Evolutionary conservation across 2,329 filamentous ascomycete genomes (phyloP).

Genomic region (Epichloe sylvatica): DNA sequence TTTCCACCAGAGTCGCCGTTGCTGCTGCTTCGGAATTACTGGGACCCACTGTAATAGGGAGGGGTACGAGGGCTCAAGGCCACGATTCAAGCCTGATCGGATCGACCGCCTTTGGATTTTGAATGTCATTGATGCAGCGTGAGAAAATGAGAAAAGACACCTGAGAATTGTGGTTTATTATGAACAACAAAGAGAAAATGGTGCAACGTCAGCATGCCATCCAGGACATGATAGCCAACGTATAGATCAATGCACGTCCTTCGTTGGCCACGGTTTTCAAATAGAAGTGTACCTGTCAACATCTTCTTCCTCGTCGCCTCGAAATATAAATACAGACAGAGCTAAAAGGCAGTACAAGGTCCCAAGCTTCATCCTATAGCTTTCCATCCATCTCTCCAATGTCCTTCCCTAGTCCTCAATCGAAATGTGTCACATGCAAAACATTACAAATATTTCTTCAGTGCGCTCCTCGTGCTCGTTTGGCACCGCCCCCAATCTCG

Average conservation of each 20-base stretch:
- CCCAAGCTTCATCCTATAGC: background rate
- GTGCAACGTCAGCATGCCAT: background rate
- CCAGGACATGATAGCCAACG: no score
- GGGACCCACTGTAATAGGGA: no score
- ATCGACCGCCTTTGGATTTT: no score
- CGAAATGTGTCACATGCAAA: background rate
- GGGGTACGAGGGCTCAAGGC: no score
- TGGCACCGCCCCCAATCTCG: slow-evolving; percentile 27
- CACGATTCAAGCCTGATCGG: no score
- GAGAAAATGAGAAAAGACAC: background rate
- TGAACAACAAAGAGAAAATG: background rate
- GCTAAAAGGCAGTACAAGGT: background rate
- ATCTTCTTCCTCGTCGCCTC: background rate
- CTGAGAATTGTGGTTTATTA: background rate
- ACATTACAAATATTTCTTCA: slow-evolving; percentile 9
- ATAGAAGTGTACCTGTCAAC: no score
- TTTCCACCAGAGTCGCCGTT: no score
- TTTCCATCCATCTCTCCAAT: background rate
- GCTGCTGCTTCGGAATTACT: no score
- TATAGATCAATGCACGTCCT: no score
- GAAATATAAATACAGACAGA: slow-evolving; percentile 2
- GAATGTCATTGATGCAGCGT: no score
- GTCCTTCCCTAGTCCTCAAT: background rate
- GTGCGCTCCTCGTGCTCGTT: slow-evolving; percentile 28
- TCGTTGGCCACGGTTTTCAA: no score